phyloP scores from a whole-genome alignment of 2,329 filamentous ascomycete species.

The Paramyrothecium sp. region DNA sequence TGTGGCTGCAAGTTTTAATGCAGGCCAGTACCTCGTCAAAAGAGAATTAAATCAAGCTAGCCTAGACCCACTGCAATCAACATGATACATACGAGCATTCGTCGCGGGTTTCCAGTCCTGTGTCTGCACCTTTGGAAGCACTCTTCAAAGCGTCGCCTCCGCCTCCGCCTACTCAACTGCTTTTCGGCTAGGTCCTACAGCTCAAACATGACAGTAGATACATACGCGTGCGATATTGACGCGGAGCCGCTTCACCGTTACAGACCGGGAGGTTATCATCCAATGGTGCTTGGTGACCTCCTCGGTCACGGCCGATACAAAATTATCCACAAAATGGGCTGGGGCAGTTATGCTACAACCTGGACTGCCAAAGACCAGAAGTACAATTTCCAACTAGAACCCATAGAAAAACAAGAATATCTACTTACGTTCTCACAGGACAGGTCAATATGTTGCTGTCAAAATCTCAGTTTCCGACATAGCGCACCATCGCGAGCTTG shows the following conservation, averaged over 20 bases:
- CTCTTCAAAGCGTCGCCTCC: background rate
- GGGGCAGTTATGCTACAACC: conserved; percentile 40
- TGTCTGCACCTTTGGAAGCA: background rate
- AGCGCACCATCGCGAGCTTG: background rate
- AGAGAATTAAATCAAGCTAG: background rate
- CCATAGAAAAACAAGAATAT: background rate
- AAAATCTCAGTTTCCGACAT: conserved; percentile 8
- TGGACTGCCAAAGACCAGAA: conserved; percentile 38
- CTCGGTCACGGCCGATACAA: conserved; percentile 36
- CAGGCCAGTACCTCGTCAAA: too few relatives aligned
- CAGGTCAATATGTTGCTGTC: conserved; percentile 10
- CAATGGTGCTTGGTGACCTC: conserved; percentile 34
- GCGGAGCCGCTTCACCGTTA: conserved; percentile 23
- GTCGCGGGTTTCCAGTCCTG: background rate
- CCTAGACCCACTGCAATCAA: background rate
- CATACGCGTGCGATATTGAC: conserved; percentile 8
- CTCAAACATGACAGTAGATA: conserved; percentile 2
- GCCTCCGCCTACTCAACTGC: background rate
- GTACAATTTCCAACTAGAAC: conserved; percentile 2
- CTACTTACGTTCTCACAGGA: conserved; percentile 1
- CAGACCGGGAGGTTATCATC: conserved; percentile 37
- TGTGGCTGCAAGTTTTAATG: too few relatives aligned
- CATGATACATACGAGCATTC: background rate
- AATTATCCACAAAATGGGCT: conserved; percentile 42
- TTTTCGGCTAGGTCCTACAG: background rate